These are phyloP conservation scores for Lizonia empirigonia DNA, from an alignment of 2,329 filamentous ascomycete genomes.

Conservation along the genomic window DNA sequence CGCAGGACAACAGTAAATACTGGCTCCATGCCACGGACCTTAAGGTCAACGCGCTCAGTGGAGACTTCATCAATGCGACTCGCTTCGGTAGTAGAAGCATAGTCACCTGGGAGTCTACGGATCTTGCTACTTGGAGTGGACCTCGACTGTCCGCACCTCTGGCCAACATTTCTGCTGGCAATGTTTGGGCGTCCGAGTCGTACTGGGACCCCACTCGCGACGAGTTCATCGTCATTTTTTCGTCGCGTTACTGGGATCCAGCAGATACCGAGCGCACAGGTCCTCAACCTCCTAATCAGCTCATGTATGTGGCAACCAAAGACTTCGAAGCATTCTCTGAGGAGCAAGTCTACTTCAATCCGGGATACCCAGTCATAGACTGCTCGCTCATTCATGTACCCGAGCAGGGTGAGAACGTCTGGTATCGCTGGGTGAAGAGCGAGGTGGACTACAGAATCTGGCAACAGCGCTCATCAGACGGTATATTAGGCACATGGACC, in stretches of 20 bases:
- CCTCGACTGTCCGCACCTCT: slow-evolving; percentile 7
- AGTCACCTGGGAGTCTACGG: slow-evolving; percentile 11
- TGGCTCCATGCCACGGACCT: slow-evolving; percentile 13
- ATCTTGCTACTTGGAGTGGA: slow-evolving; percentile 10
- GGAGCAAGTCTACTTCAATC: slow-evolving; percentile 11
- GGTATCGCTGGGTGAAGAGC: slow-evolving; percentile 16
- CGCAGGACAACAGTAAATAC: slow-evolving; percentile 11
- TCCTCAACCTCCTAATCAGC: slow-evolving; percentile 7
- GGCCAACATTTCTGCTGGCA: slow-evolving; percentile 11
- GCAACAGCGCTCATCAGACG: slow-evolving; percentile 10
- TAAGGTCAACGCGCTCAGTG: slow-evolving; percentile 10
- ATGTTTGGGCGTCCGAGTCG: slow-evolving; percentile 11
- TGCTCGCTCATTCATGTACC: slow-evolving; percentile 11
- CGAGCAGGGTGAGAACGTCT: slow-evolving; percentile 9
- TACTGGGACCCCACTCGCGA: slow-evolving; percentile 8
- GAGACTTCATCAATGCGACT: slow-evolving; percentile 16
- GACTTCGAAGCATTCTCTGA: slow-evolving; percentile 13
- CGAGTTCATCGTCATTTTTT: slow-evolving; percentile 12
- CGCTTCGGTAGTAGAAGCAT: slow-evolving; percentile 14
- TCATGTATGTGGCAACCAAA: slow-evolving; percentile 13
- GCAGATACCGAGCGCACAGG: slow-evolving; percentile 7
- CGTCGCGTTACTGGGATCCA: slow-evolving; percentile 12
- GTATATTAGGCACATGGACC: slow-evolving; percentile 6
- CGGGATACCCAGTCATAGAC: slow-evolving; percentile 13
- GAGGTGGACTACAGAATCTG: slow-evolving; percentile 13